These are phyloP conservation scores for Copromyces sp. DNA, from an alignment of 495 filamentous ascomycete genomes.

Conservation along the genomic window DNA sequence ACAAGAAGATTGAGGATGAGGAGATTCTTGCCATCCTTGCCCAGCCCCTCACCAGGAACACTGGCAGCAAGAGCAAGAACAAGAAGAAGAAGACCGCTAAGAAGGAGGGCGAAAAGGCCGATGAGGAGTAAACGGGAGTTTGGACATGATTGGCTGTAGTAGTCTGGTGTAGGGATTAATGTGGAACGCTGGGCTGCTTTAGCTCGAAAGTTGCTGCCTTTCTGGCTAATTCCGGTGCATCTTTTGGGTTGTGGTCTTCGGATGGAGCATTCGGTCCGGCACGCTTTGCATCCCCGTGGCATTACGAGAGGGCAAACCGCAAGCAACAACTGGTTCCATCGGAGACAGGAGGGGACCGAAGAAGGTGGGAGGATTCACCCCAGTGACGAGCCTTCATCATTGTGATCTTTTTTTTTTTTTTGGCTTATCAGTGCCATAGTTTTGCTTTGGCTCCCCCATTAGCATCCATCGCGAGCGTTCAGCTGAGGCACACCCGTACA, in stretches of 20 bases:
- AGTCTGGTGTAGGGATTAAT: background rate
- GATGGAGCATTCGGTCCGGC: background rate
- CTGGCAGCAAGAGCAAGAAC: slow-evolving; percentile 80
- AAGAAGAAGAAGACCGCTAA: slow-evolving; percentile 68
- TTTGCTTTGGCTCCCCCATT: background rate
- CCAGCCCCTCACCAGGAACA: slow-evolving; percentile 66
- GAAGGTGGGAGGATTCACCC: background rate
- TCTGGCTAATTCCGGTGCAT: background rate
- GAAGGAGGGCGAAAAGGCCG: slow-evolving; percentile 48
- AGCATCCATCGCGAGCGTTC: background rate
- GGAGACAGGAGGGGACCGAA: background rate
- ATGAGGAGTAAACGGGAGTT: slow-evolving; percentile 8
- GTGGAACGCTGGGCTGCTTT: background rate
- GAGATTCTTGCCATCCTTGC: slow-evolving; percentile 89
- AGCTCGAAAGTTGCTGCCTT: background rate
- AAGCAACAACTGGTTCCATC: background rate
- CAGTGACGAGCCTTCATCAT: background rate
- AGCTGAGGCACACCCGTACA: background rate
- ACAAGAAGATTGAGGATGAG: slow-evolving; percentile 96
- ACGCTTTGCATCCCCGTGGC: background rate
- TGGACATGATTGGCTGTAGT: background rate
- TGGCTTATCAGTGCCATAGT: background rate
- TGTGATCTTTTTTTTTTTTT: background rate
- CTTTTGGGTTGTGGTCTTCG: background rate
- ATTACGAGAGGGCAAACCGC: background rate